Percentiles rank a stretch among this genome's conserved stretches.
Evolutionary conservation across 768 basidiomycete genomes (phyloP).

Genomic region (Psilocybe subaeruginosa): DNA sequence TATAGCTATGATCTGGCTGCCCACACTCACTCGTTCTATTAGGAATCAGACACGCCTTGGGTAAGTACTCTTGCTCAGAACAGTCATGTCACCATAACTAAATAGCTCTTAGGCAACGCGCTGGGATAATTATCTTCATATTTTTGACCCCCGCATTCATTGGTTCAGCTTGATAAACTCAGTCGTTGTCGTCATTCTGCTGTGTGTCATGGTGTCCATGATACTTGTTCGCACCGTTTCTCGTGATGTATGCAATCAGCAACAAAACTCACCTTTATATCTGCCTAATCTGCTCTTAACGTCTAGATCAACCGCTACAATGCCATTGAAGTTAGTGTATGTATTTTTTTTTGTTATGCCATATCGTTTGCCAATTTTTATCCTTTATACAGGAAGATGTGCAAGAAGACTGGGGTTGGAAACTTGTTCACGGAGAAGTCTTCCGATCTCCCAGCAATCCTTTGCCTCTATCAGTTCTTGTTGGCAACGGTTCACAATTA

Average conservation of each 20-base stretch:
- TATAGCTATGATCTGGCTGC: neutral
- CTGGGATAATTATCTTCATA: conserved; percentile 96
- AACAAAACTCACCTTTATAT: neutral
- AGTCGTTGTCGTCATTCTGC: conserved; percentile 86
- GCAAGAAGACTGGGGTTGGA: conserved; percentile 99
- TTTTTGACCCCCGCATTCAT: conserved; percentile 93
- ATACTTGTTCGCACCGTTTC: conserved; percentile 85
- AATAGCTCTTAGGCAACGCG: conserved; percentile 71
- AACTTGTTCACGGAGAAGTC: conserved; percentile 94
- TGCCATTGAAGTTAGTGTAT: conserved; percentile 85
- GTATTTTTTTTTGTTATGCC: conserved; percentile 21
- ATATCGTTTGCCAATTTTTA: conserved; percentile 1
- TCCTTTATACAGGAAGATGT: conserved; percentile 74
- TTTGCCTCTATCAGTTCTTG: conserved; percentile 79
- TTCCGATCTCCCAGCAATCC: conserved; percentile 84
- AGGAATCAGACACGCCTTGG: conserved; percentile 90
- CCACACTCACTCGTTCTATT: conserved; percentile 4
- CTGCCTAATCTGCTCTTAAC: conserved; percentile 13
- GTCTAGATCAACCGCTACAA: conserved; percentile 91
- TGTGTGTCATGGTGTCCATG: conserved; percentile 93
- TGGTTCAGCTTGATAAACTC: conserved; percentile 97
- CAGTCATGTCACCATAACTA: neutral
- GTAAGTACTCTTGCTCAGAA: conserved; percentile 33
- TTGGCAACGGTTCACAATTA: conserved; percentile 90
- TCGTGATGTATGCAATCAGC: conserved; percentile 67